These are phyloP conservation scores for Viola pubescens DNA, from an alignment of 441 rosid species.

Conservation along the genomic window DNA sequence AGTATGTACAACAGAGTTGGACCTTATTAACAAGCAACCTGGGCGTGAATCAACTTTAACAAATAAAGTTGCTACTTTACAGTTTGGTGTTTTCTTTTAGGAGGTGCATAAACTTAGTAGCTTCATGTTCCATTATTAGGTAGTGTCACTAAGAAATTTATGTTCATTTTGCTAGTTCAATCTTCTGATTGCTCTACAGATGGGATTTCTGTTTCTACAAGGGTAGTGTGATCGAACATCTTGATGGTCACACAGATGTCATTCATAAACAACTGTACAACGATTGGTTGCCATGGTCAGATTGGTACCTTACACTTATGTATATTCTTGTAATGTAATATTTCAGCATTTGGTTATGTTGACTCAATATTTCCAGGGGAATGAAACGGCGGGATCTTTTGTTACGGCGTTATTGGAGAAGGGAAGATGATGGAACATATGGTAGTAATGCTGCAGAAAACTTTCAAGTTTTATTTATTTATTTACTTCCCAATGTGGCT, in stretches of 20 bases:
- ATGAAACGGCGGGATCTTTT: slow-evolving; percentile 79
- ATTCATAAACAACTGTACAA: slow-evolving; percentile 79
- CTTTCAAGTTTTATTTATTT: slow-evolving; percentile 1
- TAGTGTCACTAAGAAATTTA: too few species aligned
- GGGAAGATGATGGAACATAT: slow-evolving; percentile 97
- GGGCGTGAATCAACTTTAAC: too few species aligned
- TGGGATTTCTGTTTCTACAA: slow-evolving; percentile 98
- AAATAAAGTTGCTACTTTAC: too few species aligned
- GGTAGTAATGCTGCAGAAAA: slow-evolving; percentile 35
- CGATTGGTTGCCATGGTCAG: slow-evolving; percentile 91
- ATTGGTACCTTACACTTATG: slow-evolving; percentile 11
- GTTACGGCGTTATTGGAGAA: slow-evolving; percentile 91
- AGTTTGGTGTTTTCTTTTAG: too few species aligned
- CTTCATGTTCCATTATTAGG: too few species aligned
- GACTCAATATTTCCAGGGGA: slow-evolving; percentile 47
- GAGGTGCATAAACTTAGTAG: too few species aligned
- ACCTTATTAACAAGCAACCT: too few species aligned
- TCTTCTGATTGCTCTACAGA: slow-evolving; percentile 37
- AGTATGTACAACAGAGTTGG: too few species aligned
- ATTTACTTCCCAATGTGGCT: slow-evolving; percentile 12
- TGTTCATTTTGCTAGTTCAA: too few species aligned
- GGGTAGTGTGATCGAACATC: slow-evolving; percentile 87
- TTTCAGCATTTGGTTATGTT: slow-evolving; percentile 11
- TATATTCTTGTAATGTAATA: slow-evolving; percentile 6
- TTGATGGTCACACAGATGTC: slow-evolving; percentile 94